These are phyloP conservation scores for Populus hybrid DNA, from an alignment of 441 rosid species.

Conservation along the genomic window DNA sequence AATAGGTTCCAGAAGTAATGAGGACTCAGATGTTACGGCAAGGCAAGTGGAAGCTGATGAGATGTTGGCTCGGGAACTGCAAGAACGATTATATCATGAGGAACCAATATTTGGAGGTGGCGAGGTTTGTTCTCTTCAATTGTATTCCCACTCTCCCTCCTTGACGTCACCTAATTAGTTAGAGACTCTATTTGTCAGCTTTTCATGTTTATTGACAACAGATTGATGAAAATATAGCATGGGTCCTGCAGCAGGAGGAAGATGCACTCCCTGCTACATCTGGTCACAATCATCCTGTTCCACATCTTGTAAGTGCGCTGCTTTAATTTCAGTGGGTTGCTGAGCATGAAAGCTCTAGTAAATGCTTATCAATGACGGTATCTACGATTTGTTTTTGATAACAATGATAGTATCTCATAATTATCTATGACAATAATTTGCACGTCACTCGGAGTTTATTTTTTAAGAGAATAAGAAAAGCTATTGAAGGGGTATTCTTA, in stretches of 20 bases:
- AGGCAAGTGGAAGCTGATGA: constrained; percentile 92
- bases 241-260: constrained; percentile 65
- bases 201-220: constrained; percentile 30
- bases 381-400: neutral
- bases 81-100: constrained; percentile 75
- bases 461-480: neutral
- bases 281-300: constrained; percentile 27
- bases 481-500: neutral
- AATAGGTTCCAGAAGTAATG: constrained; percentile 29
- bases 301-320: constrained; percentile 39
- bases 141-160: neutral
- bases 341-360: neutral
- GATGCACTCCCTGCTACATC: constrained; percentile 30
- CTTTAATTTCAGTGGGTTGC: constrained; percentile 2
- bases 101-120: constrained; percentile 28
- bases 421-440: neutral
- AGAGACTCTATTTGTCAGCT: constrained; percentile 13
- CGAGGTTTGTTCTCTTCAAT: constrained; percentile 41
- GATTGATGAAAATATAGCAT: constrained; percentile 59
- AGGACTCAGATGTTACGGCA: constrained; percentile 49
- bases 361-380: constrained; percentile 4
- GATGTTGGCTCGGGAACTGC: constrained; percentile 81
- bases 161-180: constrained; percentile 4
- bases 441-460: neutral
- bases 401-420: neutral